A percentile compares a stretch with the other conserved stretches of the same genome.
Evolutionary conservation across 768 basidiomycete genomes (phyloP).

Genomic region (Cyathus striatus): DNA sequence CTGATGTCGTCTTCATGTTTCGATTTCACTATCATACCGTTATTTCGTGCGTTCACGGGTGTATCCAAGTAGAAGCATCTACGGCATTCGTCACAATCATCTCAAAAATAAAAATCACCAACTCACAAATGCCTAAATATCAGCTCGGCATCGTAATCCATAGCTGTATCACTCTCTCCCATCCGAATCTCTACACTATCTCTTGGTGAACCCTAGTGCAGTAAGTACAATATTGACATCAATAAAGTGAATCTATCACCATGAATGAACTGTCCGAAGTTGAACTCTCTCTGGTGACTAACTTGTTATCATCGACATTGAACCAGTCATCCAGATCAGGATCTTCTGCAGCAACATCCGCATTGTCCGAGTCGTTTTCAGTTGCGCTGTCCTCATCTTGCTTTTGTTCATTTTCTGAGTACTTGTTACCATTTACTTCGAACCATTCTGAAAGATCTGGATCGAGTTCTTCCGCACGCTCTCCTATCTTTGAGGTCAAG

Average conservation of each 20-base stretch:
- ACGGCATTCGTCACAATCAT: slow-evolving; percentile 3
- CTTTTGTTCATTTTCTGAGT: slow-evolving; percentile 14
- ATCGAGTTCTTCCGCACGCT: slow-evolving; percentile 31
- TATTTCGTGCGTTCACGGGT: slow-evolving; percentile 60
- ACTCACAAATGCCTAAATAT: slow-evolving; percentile 84
- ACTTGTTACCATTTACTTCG: slow-evolving; percentile 33
- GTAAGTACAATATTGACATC: too few species aligned
- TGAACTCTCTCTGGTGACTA: slow-evolving; percentile 3
- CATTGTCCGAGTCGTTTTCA: slow-evolving; percentile 62
- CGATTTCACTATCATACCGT: slow-evolving; percentile 55
- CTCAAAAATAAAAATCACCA: not conserved
- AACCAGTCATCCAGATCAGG: slow-evolving; percentile 10
- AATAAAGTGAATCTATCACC: too few species aligned
- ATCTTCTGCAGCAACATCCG: slow-evolving; percentile 37
- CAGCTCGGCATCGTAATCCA: slow-evolving; percentile 71
- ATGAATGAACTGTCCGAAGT: too few species aligned
- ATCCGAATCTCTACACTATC: slow-evolving; percentile 53
- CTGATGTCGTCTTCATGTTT: slow-evolving; percentile 49
- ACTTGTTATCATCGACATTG: slow-evolving; percentile 38
- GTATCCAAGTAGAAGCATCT: slow-evolving; percentile 92
- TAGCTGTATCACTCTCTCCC: slow-evolving; percentile 66
- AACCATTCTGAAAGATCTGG: slow-evolving; percentile 54
- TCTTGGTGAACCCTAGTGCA: too few species aligned
- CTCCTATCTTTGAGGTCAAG: slow-evolving; percentile 13
- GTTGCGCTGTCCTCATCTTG: slow-evolving; percentile 42